Base-by-base conservation (phyloP, 495 filamentous ascomycete species). In the Annulohypoxylon nitens region DNA sequence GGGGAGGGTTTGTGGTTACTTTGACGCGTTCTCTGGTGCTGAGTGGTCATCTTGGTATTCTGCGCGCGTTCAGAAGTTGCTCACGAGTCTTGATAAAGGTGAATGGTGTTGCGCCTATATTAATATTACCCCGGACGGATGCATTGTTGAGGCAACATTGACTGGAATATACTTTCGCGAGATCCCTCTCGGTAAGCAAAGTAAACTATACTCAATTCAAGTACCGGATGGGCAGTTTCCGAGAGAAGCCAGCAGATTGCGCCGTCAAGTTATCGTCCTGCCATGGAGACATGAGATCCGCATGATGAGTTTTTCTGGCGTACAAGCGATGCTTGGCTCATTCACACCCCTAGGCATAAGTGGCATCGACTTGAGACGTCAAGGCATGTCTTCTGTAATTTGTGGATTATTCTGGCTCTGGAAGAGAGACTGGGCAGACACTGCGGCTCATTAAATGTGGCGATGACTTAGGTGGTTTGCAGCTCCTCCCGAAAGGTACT, bases 41-140 rank as follows among this genome's bases (percentile, higher is more conserved):
- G 64, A 62, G 10, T 75, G 73, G 73, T 75, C 64, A 69, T 67
- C 68, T 0, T 75, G 73, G 73, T 71, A 75, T 30, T 71, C 64
- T 4, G 65, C 73, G 26, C 73, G 73, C 20, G 73, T 69, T 4
- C 73, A 68, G 8, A 64, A 75, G 23, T 34, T 75, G 5, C 54
- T 54, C 11, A 61, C 23, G 33, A 51, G 30, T 2, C n/a, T 74
- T n/a, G 60, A 68, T 37, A 55, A 71, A 14, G 73, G 68, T 30
- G 73, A 75, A 41, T 71, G 73, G 73, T 68, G 30, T 26, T 68
- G 64, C 33, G 12, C 30, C 2, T 68, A 67, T 34, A 51, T 61
- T 18, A 30, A 30, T 37, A 68, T 43, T 43, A 10, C 20, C 4
- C 71, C 34, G 0, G 2, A 43, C 1, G 47, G 43, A 30, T 33